Evolutionary conservation across 208 protist species (phyloP).

Genomic region (Zelonia costaricensis): DNA sequence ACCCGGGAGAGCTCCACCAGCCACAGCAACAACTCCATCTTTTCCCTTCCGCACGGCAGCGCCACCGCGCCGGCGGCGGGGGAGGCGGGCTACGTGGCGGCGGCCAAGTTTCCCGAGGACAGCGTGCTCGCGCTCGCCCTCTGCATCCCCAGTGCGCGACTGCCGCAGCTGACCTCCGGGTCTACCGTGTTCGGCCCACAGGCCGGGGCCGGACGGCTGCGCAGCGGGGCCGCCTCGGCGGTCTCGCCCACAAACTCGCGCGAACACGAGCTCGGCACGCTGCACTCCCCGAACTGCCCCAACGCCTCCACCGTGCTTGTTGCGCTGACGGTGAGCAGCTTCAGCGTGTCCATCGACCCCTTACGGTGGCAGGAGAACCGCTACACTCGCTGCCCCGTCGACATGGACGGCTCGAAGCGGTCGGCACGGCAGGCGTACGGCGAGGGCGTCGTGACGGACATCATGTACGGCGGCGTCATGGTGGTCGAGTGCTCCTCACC

Average conservation of each 20-base stretch:
- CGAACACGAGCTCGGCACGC: not conserved
- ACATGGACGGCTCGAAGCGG: conserved; percentile 42
- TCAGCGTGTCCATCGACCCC: conserved; percentile 76
- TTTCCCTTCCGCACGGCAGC: not conserved
- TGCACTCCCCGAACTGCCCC: not conserved
- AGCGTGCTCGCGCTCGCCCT: conserved; percentile 39
- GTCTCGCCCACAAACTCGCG: conserved; percentile 5
- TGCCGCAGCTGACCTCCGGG: conserved; percentile 18
- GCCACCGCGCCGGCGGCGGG: no score
- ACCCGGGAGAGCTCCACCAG: not conserved
- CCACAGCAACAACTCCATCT: not conserved
- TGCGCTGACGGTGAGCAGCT: conserved; percentile 58
- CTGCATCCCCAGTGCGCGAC: conserved; percentile 20
- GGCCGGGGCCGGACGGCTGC: not conserved
- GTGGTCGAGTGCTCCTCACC: conserved; percentile 59
- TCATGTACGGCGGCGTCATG: conserved; percentile 86
- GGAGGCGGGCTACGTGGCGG: not conserved
- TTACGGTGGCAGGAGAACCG: conserved; percentile 51
- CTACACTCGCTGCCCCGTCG: conserved; percentile 53
- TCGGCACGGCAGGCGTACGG: conserved; percentile 43
- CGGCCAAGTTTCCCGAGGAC: conserved; percentile 35
- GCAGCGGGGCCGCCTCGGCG: not conserved
- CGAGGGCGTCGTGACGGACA: conserved; percentile 81
- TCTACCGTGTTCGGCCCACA: not conserved
- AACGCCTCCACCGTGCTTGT: conserved; percentile 25